Evolutionary conservation across 768 basidiomycete species (phyloP).

Genomic region (Podaxis rugospora): DNA sequence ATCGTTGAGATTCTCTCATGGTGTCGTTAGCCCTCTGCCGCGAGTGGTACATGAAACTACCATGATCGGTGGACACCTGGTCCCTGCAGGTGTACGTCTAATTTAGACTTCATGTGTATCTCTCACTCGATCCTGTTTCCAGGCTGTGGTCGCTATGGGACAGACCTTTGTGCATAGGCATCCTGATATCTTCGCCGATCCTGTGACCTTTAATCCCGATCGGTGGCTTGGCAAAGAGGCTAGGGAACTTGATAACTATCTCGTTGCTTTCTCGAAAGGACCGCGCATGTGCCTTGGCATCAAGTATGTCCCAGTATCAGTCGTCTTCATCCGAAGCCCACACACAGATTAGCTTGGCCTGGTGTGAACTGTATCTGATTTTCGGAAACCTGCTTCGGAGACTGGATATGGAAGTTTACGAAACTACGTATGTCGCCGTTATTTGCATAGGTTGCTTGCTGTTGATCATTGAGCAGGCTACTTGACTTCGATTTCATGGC

Average conservation of each 20-base stretch:
- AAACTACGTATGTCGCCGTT: not conserved
- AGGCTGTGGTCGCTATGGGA: conserved; percentile 40
- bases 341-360: not conserved
- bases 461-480: not conserved
- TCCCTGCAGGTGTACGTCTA: conserved; percentile 34
- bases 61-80: conserved; percentile 26
- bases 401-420: not conserved
- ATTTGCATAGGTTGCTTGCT: not conserved
- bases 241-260: conserved; percentile 32
- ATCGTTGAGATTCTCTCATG: conserved; percentile 36
- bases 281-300: conserved; percentile 41
- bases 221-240: conserved; percentile 35
- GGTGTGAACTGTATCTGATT: not conserved
- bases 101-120: not conserved
- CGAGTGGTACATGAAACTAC: conserved; percentile 31
- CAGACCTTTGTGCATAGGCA: conserved; percentile 34
- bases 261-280: conserved; percentile 41
- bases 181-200: conserved; percentile 35
- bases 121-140: not conserved
- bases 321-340: not conserved
- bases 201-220: conserved; percentile 34
- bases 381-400: not conserved
- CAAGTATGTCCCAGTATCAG: conserved; percentile 26
- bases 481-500: not conserved
- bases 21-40: conserved; percentile 33